A percentile compares a stretch with the other conserved stretches of the same genome.
phyloP scores from a whole-genome alignment of 1,139 yeast genomes.

The Geotrichum histeridarum region DNA sequence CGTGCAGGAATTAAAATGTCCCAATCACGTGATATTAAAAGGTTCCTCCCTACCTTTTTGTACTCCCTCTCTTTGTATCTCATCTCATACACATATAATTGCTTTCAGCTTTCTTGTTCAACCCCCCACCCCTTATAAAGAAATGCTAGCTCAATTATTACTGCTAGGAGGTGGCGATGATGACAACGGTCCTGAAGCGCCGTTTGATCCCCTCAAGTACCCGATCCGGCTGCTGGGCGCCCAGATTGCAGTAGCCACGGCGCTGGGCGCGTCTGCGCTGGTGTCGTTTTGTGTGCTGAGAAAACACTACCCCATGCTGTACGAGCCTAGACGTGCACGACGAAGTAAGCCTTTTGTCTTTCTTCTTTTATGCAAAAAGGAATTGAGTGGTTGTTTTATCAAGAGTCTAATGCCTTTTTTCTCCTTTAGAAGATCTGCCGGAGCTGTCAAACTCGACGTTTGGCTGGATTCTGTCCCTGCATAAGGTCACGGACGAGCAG shows the following conservation, averaged over 20 bases:
- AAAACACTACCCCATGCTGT: conserved; percentile 62
- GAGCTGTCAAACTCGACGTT: conserved; percentile 49
- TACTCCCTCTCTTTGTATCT: no score
- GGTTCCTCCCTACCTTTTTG: no score
- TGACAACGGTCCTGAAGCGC: conserved; percentile 17
- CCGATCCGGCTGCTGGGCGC: conserved; percentile 27
- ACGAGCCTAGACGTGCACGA: conserved; percentile 49
- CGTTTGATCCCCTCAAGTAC: conserved; percentile 20
- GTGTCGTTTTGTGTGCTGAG: conserved; percentile 59
- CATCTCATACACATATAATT: no score
- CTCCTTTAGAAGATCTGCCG: conserved; percentile 38
- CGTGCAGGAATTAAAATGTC: no score
- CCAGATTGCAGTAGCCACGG: conserved; percentile 48
- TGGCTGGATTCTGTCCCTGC: conserved; percentile 73
- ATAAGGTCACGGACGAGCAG: conserved; percentile 63
- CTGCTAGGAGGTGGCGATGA: neutral
- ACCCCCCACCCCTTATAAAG: no score
- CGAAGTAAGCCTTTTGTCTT: conserved; percentile 32
- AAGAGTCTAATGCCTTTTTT: no score
- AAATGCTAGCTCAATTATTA: neutral
- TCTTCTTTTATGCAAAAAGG: no score
- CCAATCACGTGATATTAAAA: no score
- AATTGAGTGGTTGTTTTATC: no score
- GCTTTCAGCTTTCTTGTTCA: no score
- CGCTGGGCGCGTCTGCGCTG: conserved; percentile 61